Evolutionary conservation across 2,329 filamentous ascomycete genomes (phyloP).

Genomic region (Ophiostoma sp.): DNA sequence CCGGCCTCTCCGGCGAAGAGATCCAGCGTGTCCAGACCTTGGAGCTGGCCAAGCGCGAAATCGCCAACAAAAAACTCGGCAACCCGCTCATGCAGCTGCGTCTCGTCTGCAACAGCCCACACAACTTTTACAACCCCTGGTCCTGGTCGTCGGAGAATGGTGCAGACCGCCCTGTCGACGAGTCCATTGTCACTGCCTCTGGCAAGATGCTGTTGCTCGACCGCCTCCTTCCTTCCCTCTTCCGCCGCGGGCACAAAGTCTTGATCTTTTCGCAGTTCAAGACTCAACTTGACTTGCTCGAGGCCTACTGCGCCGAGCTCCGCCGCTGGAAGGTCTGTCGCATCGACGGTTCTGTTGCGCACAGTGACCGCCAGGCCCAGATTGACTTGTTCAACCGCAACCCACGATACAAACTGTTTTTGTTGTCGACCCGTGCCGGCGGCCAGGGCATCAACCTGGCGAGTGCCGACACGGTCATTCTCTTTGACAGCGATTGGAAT

Average conservation of each 20-base stretch:
- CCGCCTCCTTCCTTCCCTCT: conserved; percentile 73
- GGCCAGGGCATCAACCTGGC: conserved; percentile 95
- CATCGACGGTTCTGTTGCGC: conserved; percentile 84
- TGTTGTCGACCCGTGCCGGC: conserved; percentile 86
- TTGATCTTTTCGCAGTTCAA: conserved; percentile 97
- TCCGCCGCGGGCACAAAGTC: conserved; percentile 78
- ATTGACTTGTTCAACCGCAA: conserved; percentile 73
- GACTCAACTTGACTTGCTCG: conserved; percentile 85
- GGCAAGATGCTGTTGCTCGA: conserved; percentile 97
- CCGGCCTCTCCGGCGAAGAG: conserved; percentile 56
- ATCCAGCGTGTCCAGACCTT: conserved; percentile 66
- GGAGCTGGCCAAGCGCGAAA: conserved; percentile 80
- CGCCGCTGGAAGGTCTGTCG: conserved; percentile 80
- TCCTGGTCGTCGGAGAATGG: conserved; percentile 40
- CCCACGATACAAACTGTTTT: conserved; percentile 69
- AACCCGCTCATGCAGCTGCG: conserved; percentile 92
- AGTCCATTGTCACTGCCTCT: conserved; percentile 79
- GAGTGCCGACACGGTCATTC: conserved; percentile 85
- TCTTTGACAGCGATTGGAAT: conserved; percentile 91
- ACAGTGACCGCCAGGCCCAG: conserved; percentile 67
- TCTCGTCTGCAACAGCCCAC: conserved; percentile 87
- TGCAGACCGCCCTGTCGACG: conserved; percentile 64
- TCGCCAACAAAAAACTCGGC: conserved; percentile 86
- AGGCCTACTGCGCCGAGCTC: conserved; percentile 79
- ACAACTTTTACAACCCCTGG: conserved; percentile 97